These are phyloP conservation scores for Candida wancherniae DNA, from an alignment of 805 yeast species.

Conservation along the genomic window DNA sequence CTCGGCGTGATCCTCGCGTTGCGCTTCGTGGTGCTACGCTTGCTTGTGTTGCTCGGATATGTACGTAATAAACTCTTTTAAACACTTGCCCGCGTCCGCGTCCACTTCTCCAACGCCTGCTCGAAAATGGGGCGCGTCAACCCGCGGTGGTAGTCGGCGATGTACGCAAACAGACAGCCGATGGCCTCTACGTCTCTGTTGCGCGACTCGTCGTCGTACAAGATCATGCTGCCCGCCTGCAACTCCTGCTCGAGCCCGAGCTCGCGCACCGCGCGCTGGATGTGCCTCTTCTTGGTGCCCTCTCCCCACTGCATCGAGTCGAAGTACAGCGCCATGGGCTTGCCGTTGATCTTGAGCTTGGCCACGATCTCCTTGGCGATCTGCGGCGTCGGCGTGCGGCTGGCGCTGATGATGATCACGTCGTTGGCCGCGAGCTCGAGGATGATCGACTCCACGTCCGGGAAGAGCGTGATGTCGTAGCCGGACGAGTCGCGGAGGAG, in stretches of 20 bases:
- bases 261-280: conserved; percentile 43
- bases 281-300: conserved; percentile 55
- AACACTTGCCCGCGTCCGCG: conserved; percentile 1
- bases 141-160: conserved; percentile 53
- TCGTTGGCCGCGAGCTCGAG: conserved; percentile 43
- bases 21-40: conserved; percentile 6
- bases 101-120: conserved; percentile 36
- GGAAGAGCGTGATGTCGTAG: conserved; percentile 51
- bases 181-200: conserved; percentile 69
- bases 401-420: conserved; percentile 62
- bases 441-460: conserved; percentile 65
- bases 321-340: conserved; percentile 49
- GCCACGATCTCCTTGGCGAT: conserved; percentile 63
- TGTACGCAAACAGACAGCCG: conserved; percentile 66
- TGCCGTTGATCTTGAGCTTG: conserved; percentile 47
- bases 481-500: conserved; percentile 52
- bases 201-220: conserved; percentile 78
- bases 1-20: conserved; percentile 5
- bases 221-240: conserved; percentile 31
- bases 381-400: conserved; percentile 75
- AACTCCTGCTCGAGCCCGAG: conserved; percentile 48
- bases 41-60: conserved; percentile 5
- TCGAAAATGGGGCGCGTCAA: conserved; percentile 53
- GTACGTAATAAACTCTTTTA: conserved; percentile 2
- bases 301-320: conserved; percentile 68